Evolutionary conservation across 345 rosid genomes (phyloP), one percentile per base, ranked within the genome.

Genomic region (Draba incana): DNA sequence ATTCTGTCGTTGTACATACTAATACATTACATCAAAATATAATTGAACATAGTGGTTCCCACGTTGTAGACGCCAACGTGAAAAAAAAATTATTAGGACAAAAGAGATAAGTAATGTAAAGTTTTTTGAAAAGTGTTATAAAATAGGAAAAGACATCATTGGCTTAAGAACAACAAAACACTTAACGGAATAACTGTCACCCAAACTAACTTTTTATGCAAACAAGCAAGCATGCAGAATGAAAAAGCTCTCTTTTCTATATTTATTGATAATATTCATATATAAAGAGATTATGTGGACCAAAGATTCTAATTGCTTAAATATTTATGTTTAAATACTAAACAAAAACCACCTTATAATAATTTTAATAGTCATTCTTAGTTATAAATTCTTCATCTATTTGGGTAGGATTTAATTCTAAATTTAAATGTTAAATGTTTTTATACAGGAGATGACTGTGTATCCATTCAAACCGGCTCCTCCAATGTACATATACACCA

Each of bases 381-480:
- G 23, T 25, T 57, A 33, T 38, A 20, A 20, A 38, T 10, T 51
- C 10, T 14, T 23, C 41, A 60, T 42, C 53, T 60, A 50, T 6
- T 15, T 44, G 16, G 41, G 20, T 0, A 54, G 13, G 13, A 57
- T 48, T 27, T 2, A 37, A 25, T 38, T 10, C 7, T 20, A 25
- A 1, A 20, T 33, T 46, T 8, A 8, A n/a, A 30, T 2, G 10
- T 45, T 6, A 60, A n/a, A 27, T 7, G 3, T n/a, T 5, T 25
- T 44, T 13, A 44, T 50, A 39, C 78, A 89, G 98, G 93, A 62
- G 98, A 92, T 84, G 98, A 88, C 78, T 89, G 97, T 81, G 74
- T 92, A 49, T 92, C 98, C 72, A 88, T 88, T 53, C 97, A 84
- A 76, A 89, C 90, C 4, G 98, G 97, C 54, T 88, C 92, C 84